Evolutionary conservation across 2,329 filamentous ascomycete genomes (phyloP).

Genomic region (Paradendryphiella salina): DNA sequence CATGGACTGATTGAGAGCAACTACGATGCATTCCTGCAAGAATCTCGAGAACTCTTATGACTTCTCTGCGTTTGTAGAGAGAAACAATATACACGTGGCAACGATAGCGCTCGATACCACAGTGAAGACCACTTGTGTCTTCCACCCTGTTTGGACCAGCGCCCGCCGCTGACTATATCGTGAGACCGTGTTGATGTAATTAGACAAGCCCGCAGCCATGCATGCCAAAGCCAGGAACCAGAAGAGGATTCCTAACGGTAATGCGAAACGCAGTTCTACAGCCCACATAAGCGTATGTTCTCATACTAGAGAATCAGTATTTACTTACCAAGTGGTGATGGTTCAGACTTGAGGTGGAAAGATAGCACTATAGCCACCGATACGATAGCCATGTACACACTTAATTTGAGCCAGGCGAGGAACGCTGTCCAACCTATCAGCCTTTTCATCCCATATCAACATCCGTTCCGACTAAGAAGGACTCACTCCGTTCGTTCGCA

Average conservation of each 20-base stretch:
- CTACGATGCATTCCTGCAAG: constrained; percentile 8
- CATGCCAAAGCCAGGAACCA: constrained; percentile 82
- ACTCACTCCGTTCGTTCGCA: constrained; percentile 71
- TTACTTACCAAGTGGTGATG: constrained; percentile 46
- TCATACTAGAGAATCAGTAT: not conserved
- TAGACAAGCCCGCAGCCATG: constrained; percentile 74
- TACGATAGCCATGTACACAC: constrained; percentile 88
- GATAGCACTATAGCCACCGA: constrained; percentile 88
- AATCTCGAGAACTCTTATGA: constrained; percentile 11
- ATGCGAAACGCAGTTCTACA: constrained; percentile 74
- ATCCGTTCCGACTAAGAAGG: not conserved
- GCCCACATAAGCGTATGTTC: not conserved
- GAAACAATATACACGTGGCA: constrained; percentile 48
- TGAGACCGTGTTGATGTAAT: constrained; percentile 82
- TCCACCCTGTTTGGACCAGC: constrained; percentile 90
- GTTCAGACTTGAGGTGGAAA: constrained; percentile 81
- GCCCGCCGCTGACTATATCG: constrained; percentile 78
- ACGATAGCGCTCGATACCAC: constrained; percentile 48
- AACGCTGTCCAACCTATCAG: constrained; percentile 58
- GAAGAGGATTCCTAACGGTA: constrained; percentile 84
- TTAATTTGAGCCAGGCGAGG: constrained; percentile 85
- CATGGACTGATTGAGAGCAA: constrained; percentile 3
- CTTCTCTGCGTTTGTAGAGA: constrained; percentile 46
- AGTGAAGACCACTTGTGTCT: constrained; percentile 74
- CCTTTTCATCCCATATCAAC: not conserved